Conservation (phyloP, 2,329 filamentous ascomycete genomes). For the Trichoderma sp. region DNA sequence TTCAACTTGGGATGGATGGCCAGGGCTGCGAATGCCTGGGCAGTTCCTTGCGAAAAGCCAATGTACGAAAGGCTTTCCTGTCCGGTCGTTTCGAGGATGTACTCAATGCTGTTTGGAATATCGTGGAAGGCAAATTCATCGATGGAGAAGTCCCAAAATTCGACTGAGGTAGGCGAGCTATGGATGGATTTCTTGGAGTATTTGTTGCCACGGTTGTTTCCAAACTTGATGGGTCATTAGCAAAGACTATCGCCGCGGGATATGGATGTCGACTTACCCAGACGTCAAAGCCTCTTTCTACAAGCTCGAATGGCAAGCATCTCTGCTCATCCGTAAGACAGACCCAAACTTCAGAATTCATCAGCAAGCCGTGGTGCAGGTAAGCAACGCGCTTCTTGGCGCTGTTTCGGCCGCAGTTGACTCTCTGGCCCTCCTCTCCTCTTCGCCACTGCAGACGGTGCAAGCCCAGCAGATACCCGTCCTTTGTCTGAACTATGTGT, state of each 20-base stretch:
- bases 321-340: slow-evolving; percentile 83
- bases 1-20: slow-evolving; percentile 92
- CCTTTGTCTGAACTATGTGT: slow-evolving; percentile 89
- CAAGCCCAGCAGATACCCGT: slow-evolving; percentile 88
- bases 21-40: slow-evolving; percentile 90
- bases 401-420: slow-evolving; percentile 69
- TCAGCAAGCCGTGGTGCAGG: slow-evolving; percentile 90
- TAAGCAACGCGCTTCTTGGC: slow-evolving; percentile 84
- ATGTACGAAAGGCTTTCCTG: slow-evolving; percentile 90
- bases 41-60: slow-evolving; percentile 95
- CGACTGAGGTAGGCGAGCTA: slow-evolving; percentile 67
- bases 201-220: slow-evolving; percentile 98
- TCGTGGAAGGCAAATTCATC: slow-evolving; percentile 98
- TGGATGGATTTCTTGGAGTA: slow-evolving; percentile 94
- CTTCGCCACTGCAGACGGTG: slow-evolving; percentile 82
- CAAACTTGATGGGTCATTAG: slow-evolving; percentile 56
- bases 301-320: slow-evolving; percentile 83
- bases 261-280: slow-evolving; percentile 62
- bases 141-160: slow-evolving; percentile 98
- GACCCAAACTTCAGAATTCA: slow-evolving; percentile 99
- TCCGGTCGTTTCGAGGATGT: slow-evolving; percentile 80
- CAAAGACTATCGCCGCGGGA: not conserved
- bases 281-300: slow-evolving; percentile 91
- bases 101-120: slow-evolving; percentile 90
- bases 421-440: slow-evolving; percentile 74